Conservation (phyloP, 2,329 filamentous ascomycete genomes). For the Pyrenophora teres region DNA sequence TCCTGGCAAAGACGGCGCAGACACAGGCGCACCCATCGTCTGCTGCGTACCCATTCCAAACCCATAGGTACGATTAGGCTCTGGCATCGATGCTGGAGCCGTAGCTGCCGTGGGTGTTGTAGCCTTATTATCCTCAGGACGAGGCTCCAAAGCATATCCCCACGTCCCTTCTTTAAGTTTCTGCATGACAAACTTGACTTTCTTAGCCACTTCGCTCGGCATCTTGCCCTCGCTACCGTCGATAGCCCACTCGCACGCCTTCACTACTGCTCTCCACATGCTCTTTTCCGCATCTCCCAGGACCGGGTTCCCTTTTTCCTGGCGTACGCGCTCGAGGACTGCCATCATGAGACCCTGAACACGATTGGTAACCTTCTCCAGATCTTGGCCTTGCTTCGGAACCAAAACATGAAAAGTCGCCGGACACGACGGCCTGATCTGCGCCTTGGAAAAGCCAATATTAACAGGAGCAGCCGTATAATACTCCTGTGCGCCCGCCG, state of each 20-base stretch:
- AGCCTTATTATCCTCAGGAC: background rate
- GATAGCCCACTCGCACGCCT: constrained; percentile 34
- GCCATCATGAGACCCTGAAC: constrained; percentile 41
- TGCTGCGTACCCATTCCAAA: constrained; percentile 10
- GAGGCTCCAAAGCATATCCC: constrained; percentile 17
- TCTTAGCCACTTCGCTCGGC: constrained; percentile 32
- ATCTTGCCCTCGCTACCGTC: constrained; percentile 31
- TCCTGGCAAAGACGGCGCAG: background rate
- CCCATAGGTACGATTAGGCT: constrained; percentile 13
- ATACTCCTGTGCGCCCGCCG: constrained; percentile 5
- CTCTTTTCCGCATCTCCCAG: constrained; percentile 20
- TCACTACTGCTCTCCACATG: constrained; percentile 33
- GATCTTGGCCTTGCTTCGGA: constrained; percentile 14
- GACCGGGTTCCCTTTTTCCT: constrained; percentile 27
- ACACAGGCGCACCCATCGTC: background rate
- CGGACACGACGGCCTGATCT: constrained; percentile 20
- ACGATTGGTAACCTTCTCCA: constrained; percentile 26
- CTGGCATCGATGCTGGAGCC: background rate
- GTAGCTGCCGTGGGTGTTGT: too few species aligned
- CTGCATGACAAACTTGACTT: constrained; percentile 31
- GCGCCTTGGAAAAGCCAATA: constrained; percentile 20
- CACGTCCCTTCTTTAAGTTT: constrained; percentile 33
- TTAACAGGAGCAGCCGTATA: constrained; percentile 30
- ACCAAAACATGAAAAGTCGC: constrained; percentile 31
- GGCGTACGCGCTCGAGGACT: constrained; percentile 33